Conservation (phyloP, 1,284 basidiomycete genomes). For the Ceratobasidium sp. region DNA sequence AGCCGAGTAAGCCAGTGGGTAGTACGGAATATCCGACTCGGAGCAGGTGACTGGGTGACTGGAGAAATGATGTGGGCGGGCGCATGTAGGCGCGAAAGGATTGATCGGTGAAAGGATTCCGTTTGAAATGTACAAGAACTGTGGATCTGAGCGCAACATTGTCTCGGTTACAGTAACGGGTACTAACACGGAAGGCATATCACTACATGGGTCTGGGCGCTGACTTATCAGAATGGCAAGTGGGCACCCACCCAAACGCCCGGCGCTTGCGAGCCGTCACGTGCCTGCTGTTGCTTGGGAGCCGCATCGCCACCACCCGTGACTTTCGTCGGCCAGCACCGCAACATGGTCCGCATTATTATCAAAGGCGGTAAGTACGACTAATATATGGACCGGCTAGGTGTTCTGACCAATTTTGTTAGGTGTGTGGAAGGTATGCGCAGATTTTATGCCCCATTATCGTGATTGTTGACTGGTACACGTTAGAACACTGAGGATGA, state of each 20-base stretch:
- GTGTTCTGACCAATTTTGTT: neutral
- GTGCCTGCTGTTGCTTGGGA: slow-evolving; percentile 11
- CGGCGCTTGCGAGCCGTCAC: slow-evolving; percentile 2
- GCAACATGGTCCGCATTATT: slow-evolving; percentile 74
- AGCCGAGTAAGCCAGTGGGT: no score
- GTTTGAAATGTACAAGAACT: no score
- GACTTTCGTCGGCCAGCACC: slow-evolving; percentile 7
- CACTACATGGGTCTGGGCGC: no score
- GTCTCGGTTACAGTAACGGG: no score
- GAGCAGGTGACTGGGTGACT: no score
- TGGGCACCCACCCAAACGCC: neutral
- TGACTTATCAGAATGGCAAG: neutral
- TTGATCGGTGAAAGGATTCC: no score
- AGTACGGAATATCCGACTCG: no score
- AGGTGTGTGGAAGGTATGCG: slow-evolving; percentile 48
- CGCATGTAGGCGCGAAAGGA: no score
- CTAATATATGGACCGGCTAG: no score
- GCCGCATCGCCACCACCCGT: slow-evolving; percentile 19
- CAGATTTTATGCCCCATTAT: neutral
- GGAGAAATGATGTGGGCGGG: no score
- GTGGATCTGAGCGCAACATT: no score
- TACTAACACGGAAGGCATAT: no score
- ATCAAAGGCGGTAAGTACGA: slow-evolving; percentile 88
- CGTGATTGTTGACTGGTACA: neutral
- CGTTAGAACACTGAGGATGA: slow-evolving; percentile 89